phyloP scores from a whole-genome alignment of 164 flowering plant genomes.

The Kingdonia uniflora region DNA sequence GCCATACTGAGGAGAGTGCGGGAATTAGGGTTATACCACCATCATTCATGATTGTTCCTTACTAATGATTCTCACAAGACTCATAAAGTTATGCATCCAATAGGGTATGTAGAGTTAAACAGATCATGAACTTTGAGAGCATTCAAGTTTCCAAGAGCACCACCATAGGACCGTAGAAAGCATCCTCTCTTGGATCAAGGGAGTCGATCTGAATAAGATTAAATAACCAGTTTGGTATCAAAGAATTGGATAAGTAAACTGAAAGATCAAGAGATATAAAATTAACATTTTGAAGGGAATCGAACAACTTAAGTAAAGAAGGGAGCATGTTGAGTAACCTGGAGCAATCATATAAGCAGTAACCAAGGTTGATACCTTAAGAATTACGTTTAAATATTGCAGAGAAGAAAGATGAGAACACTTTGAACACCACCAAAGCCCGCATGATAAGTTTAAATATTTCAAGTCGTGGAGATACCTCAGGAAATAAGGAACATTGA shows the following conservation, averaged over 20 bases:
- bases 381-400: background rate
- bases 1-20: background rate
- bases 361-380: background rate
- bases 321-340: slow-evolving; percentile 5
- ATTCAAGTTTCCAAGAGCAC: background rate
- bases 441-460: background rate
- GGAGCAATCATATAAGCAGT: slow-evolving; percentile 2
- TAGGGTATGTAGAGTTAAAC: slow-evolving; percentile 27
- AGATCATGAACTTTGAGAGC: no score
- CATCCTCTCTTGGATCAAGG: no score
- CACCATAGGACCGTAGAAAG: no score
- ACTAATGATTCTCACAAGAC: slow-evolving; percentile 19
- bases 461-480: background rate
- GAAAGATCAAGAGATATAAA: background rate
- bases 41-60: slow-evolving; percentile 18
- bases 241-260: background rate
- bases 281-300: slow-evolving; percentile 2
- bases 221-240: no score
- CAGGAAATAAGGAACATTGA: background rate
- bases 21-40: background rate
- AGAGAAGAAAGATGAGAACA: background rate
- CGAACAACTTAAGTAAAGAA: slow-evolving; percentile 4
- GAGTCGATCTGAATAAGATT: background rate
- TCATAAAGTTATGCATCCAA: slow-evolving; percentile 21
- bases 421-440: no score